Base-by-base conservation (phyloP, 2,329 filamentous ascomycete species). In the Cladosporium sp. region DNA sequence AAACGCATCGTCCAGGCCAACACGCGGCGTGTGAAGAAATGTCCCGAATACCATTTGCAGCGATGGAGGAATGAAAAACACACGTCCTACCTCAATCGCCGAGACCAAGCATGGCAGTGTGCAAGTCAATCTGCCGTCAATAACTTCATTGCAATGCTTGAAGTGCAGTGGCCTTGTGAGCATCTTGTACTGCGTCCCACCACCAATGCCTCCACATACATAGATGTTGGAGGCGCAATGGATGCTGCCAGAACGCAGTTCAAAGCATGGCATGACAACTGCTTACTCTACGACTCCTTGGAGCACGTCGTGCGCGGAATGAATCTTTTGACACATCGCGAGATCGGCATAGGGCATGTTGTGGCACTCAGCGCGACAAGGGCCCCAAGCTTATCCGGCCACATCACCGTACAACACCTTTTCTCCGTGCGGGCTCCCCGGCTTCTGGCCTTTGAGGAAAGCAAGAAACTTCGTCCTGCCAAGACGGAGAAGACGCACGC, bases 1-100 rank as follows among this genome's bases (percentile, higher is more conserved):
- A 45, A 58, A 2, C 58, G 64, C 11, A 38, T 69, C 2, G 64
- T 74, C 4, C 61, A 64, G 22, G 29, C 29, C 29, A 32, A 32
- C 29, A 32, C 29, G 29, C 29, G 29, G 29, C 29, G 29, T 32
- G 29, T 32, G 29, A 32, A 32, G 29, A 32, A 32, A 40, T 40
- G 37, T 22, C 37, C 37, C 19, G 37, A 40, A 40, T 40, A 40
- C 37, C 15, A 40, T 40, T 22, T 40, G 37, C 37, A 18, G 19
- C 15, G 37, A 22, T 22, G 19, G 15, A 22, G 15, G 37, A 40
- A 40, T 40, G 37, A 40, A 22, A 40, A 40, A 11, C 15, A 18
- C 37, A 18, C 15, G 19, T 18, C 37, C 15, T 40, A 40, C 37
- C 19, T 18, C 37, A 40, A 40, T 22, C 15, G 37, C 15, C 37